Percentiles rank a stretch among this genome's conserved stretches.
Conservation (phyloP, 306 rosid genomes). For the Gastrolobium bilobum region DNA sequence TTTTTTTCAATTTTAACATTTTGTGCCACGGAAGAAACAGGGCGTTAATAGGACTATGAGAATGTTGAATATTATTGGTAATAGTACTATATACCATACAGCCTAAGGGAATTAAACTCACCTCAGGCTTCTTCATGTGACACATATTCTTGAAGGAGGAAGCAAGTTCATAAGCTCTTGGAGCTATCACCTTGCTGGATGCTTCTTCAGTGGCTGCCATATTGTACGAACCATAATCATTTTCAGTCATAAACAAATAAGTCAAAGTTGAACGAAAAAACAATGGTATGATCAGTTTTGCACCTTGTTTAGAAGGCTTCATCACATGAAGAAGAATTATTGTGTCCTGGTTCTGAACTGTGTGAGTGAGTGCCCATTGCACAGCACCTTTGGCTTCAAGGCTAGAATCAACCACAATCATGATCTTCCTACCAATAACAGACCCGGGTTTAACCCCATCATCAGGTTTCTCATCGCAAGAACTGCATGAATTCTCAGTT, state of each 20-base stretch:
- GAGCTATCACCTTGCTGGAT: slow-evolving; percentile 62
- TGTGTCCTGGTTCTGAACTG: slow-evolving; percentile 80
- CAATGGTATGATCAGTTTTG: slow-evolving; percentile 17
- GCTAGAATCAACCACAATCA: slow-evolving; percentile 96
- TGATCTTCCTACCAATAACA: slow-evolving; percentile 70
- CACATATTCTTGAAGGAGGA: slow-evolving; percentile 74
- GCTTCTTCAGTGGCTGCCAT: slow-evolving; percentile 60
- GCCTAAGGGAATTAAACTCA: slow-evolving; percentile 44
- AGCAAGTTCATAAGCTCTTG: slow-evolving; percentile 72
- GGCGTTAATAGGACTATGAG: neutral
- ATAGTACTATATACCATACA: neutral
- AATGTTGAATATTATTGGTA: neutral
- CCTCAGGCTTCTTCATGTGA: slow-evolving; percentile 83
- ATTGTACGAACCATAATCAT: slow-evolving; percentile 21
- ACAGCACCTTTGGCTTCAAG: slow-evolving; percentile 84
- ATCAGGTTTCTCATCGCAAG: slow-evolving; percentile 48
- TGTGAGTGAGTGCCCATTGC: slow-evolving; percentile 94
- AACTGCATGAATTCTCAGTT: slow-evolving; percentile 38
- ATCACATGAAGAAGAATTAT: slow-evolving; percentile 80
- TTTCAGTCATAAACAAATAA: slow-evolving; percentile 15
- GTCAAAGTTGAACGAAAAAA: neutral
- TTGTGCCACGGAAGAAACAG: neutral
- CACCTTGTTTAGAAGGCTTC: slow-evolving; percentile 79
- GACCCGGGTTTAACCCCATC: slow-evolving; percentile 57
- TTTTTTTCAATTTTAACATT: slow-evolving; percentile 11